Evolutionary conservation across 1,139 yeast species (phyloP).

Genomic region (Magnusiomyces suaveolens): DNA sequence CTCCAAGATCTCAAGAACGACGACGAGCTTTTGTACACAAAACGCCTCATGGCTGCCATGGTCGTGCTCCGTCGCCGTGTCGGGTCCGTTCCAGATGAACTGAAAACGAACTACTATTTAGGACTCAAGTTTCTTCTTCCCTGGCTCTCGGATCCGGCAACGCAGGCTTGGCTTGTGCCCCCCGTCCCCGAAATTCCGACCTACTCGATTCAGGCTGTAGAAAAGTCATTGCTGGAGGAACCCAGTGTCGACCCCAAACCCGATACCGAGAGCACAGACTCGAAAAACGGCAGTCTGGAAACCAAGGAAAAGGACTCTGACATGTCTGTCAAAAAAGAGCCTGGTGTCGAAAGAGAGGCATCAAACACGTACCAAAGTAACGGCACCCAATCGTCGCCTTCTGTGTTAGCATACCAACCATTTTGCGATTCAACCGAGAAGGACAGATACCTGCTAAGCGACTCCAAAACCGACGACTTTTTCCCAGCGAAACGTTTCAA

Average conservation of each 20-base stretch:
- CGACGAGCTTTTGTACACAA: constrained; percentile 34
- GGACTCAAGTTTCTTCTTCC: constrained; percentile 51
- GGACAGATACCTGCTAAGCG: no score
- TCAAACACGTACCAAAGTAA: no score
- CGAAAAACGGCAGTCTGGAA: background rate
- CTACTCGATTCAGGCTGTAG: constrained; percentile 65
- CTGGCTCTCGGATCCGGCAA: constrained; percentile 40
- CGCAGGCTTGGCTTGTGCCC: constrained; percentile 66
- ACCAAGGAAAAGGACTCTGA: background rate
- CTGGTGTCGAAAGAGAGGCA: background rate
- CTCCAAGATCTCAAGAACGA: constrained; percentile 12
- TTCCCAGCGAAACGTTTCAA: constrained; percentile 58
- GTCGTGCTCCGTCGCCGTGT: constrained; percentile 75
- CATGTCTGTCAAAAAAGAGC: background rate
- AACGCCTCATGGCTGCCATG: constrained; percentile 66
- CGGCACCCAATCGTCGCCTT: no score
- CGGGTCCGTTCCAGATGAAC: constrained; percentile 72
- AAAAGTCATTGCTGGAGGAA: constrained; percentile 65
- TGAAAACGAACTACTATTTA: constrained; percentile 65
- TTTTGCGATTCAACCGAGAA: no score
- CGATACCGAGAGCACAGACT: no score
- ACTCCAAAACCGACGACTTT: constrained; percentile 34
- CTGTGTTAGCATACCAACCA: no score
- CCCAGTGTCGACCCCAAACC: constrained; percentile 44
- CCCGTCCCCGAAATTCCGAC: constrained; percentile 55